These are phyloP conservation scores for Verticillium zaregamsianum DNA, from an alignment of 2,329 filamentous ascomycete genomes.

Conservation along the genomic window DNA sequence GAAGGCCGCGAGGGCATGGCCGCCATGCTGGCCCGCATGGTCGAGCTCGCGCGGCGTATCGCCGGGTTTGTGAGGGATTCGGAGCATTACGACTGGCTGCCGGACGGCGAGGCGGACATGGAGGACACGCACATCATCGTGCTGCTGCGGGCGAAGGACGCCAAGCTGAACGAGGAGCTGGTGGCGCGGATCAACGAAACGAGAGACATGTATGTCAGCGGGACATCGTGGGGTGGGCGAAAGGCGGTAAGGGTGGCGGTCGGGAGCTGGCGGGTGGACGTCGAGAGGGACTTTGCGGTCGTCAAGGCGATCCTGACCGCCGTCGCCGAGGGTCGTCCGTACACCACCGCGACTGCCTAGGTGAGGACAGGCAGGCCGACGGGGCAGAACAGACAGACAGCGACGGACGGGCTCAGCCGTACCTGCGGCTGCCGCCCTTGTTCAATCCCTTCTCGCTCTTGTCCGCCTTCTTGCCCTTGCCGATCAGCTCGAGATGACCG, in stretches of 20 bases:
- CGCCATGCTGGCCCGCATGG: conserved; percentile 68
- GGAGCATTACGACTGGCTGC: conserved; percentile 63
- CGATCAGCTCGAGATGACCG: conserved; percentile 56
- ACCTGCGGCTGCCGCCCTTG: conserved; percentile 51
- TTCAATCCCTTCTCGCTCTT: conserved; percentile 31
- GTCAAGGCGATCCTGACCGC: conserved; percentile 58
- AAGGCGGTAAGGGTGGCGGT: conserved; percentile 80
- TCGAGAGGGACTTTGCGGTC: conserved; percentile 61
- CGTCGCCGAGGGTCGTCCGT: conserved; percentile 31
- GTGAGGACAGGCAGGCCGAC: neutral
- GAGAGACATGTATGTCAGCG: conserved; percentile 75
- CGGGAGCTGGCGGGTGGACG: conserved; percentile 76
- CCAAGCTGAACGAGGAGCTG: conserved; percentile 60
- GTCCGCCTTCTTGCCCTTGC: conserved; percentile 46
- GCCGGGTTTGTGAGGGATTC: conserved; percentile 59
- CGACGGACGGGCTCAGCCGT: conserved; percentile 23
- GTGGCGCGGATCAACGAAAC: conserved; percentile 69
- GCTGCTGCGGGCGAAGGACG: conserved; percentile 65
- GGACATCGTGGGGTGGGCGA: conserved; percentile 70
- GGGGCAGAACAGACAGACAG: neutral
- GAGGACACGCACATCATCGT: conserved; percentile 61
- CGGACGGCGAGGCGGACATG: conserved; percentile 36
- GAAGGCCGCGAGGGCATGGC: conserved; percentile 69
- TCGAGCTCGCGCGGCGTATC: conserved; percentile 64
- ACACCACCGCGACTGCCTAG: neutral